Evolutionary conservation across 2,329 filamentous ascomycete genomes (phyloP), one percentile per base, ranked within the genome.

Genomic region (Cladosporium sp.): DNA sequence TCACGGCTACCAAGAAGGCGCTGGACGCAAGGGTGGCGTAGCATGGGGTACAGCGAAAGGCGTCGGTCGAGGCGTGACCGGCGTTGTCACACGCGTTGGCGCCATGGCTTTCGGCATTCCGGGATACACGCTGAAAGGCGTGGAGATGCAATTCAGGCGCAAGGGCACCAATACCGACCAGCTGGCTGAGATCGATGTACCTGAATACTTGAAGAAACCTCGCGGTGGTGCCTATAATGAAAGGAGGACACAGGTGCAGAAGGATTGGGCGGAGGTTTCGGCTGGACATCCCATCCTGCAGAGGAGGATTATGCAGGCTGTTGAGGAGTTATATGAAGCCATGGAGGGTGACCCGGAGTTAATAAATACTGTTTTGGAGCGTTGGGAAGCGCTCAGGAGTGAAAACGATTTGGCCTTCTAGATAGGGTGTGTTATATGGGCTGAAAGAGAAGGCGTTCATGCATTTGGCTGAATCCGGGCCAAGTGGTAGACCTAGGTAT

Each of bases 41-140:
- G 40, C 32, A 8, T 50, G 48, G 48, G 48, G 48, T 18, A 32
- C 40, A n/a, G n/a, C 40, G 16, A 50, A 50, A 35, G 48, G 48
- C 14, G 31, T 50, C 8, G 48, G 48, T 5, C 48, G 48, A 18
- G 48, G 48, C 6, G 13, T 92, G 41, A 87, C 85, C 2, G 89
- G 89, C 0, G 61, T 91, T 2, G 72, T 89, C 2, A 68, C 89
- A 4, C 93, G 93, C 65, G 85, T 86, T 4, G 79, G 81, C 40
- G 87, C 87, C 52, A 86, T 78, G 4, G 68, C 86, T 32, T 65
- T 62, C 33, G 64, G 59, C 1, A 62, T 68, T 13, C 85, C 86
- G 0, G 87, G 84, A 1, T 91, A 91, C 61, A 81, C 86, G 2
- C 84, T 89, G 77, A 85, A 88, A 63, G 87, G 87, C 6, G 77